A percentile compares a stretch with the other conserved stretches of the same genome.
Evolutionary conservation across 2,329 filamentous ascomycete species (phyloP).

Genomic region (Aspergillus carbonarius): DNA sequence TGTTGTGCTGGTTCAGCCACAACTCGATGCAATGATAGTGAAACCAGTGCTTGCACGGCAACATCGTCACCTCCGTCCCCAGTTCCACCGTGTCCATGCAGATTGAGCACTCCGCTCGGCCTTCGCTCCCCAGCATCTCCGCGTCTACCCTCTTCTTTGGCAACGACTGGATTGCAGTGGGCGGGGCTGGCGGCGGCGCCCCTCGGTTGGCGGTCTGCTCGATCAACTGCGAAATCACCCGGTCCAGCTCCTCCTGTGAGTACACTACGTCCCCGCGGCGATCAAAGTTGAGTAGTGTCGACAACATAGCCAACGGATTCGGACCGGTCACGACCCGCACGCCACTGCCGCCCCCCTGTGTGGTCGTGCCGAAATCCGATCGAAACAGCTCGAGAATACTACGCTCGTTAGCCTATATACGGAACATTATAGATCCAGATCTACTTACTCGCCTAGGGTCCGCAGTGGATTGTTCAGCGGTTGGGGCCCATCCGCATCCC

Average conservation of each 20-base stretch:
- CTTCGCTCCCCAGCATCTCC: conserved; percentile 68
- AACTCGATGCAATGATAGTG: conserved; percentile 76
- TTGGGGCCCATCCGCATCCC: conserved; percentile 53
- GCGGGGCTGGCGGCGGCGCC: conserved; percentile 77
- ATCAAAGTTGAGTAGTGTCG: conserved; percentile 38
- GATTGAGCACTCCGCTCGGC: conserved; percentile 80
- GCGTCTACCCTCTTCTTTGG: conserved; percentile 69
- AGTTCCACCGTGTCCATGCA: conserved; percentile 83
- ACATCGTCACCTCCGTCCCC: conserved; percentile 69
- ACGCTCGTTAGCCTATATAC: background rate
- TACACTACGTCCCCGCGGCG: conserved; percentile 78
- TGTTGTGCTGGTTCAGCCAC: conserved; percentile 89
- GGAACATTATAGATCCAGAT: background rate
- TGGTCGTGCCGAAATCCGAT: conserved; percentile 18
- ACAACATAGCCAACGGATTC: conserved; percentile 49
- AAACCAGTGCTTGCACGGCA: conserved; percentile 94
- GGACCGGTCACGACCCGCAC: conserved; percentile 24
- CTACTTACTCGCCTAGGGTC: conserved; percentile 50
- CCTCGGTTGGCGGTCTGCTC: conserved; percentile 72
- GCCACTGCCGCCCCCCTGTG: conserved; percentile 14
- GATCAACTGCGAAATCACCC: conserved; percentile 84
- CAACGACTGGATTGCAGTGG: conserved; percentile 70
- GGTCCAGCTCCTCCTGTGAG: conserved; percentile 84
- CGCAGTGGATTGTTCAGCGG: conserved; percentile 47
- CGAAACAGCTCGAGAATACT: conserved; percentile 33